Conservation (phyloP, 768 basidiomycete species). For the Termitomyces sp. region DNA sequence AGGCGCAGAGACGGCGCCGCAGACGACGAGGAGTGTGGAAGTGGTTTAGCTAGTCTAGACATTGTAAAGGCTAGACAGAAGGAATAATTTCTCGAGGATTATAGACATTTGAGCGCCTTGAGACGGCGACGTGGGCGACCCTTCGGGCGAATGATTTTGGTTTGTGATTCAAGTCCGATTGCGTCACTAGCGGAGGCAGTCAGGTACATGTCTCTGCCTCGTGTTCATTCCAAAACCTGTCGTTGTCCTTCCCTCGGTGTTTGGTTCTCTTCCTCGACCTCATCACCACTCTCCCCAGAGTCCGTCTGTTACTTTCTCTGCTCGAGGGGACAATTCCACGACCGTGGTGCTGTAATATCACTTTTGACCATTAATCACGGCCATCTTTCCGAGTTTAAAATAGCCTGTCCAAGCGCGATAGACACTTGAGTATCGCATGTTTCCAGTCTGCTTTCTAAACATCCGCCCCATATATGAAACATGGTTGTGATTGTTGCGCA, state of each 20-base stretch:
- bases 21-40: not conserved
- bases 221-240: not conserved
- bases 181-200: conserved; percentile 6
- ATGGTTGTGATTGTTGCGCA: not conserved
- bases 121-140: conserved; percentile 7
- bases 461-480: not conserved
- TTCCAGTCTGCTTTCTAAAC: not conserved
- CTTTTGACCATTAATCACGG: not conserved
- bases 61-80: conserved; percentile 1
- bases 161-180: conserved; percentile 6
- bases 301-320: not conserved
- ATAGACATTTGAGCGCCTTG: conserved; percentile 11
- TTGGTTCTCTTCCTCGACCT: not conserved
- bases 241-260: not conserved
- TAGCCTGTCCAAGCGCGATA: no score
- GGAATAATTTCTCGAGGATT: not conserved
- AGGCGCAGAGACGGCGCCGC: not conserved
- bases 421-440: not conserved
- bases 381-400: not conserved
- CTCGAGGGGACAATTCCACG: not conserved
- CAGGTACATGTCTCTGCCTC: not conserved
- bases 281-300: not conserved
- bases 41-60: not conserved
- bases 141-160: conserved; percentile 1
- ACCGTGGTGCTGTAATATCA: not conserved